These are phyloP conservation scores for Phialophora macrospora DNA, from an alignment of 2,329 filamentous ascomycete genomes.

Conservation along the genomic window DNA sequence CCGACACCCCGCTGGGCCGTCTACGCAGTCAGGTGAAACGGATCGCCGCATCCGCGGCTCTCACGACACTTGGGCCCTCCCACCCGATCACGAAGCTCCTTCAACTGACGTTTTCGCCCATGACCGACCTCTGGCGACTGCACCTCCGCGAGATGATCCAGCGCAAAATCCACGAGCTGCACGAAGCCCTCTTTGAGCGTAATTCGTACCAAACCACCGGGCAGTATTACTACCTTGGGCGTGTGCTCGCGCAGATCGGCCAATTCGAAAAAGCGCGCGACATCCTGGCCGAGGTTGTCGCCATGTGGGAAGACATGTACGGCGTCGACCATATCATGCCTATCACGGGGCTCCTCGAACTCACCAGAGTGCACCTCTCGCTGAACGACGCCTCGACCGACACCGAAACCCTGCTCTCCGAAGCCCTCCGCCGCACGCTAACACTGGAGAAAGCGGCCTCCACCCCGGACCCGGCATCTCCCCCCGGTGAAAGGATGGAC, in stretches of 20 bases:
- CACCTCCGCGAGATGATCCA: constrained; percentile 26
- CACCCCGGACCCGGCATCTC: background rate
- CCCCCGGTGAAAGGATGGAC: background rate
- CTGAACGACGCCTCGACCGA: background rate
- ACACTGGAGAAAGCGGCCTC: constrained; percentile 2
- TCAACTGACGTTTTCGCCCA: constrained; percentile 5
- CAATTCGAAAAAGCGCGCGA: constrained; percentile 10
- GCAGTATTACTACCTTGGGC: constrained; percentile 25
- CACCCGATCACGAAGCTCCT: constrained; percentile 28
- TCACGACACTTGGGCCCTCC: constrained; percentile 11
- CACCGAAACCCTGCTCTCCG: constrained; percentile 17
- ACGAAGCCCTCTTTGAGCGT: constrained; percentile 18
- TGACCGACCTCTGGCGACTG: background rate
- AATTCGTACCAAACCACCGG: constrained; percentile 18
- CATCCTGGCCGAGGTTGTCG: constrained; percentile 14
- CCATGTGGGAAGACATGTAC: constrained; percentile 14
- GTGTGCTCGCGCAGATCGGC: constrained; percentile 22
- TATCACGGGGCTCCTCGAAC: constrained; percentile 25
- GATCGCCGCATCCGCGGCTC: constrained; percentile 14
- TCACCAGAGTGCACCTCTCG: constrained; percentile 20
- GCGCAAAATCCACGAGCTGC: constrained; percentile 22
- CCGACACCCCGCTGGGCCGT: constrained; percentile 17
- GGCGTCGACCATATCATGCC: constrained; percentile 21
- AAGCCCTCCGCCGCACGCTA: constrained; percentile 19
- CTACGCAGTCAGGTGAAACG: constrained; percentile 22